A percentile compares a stretch with the other conserved stretches of the same genome.
Evolutionary conservation across 495 filamentous ascomycete species (phyloP).

Genomic region (Letharia lupina): DNA sequence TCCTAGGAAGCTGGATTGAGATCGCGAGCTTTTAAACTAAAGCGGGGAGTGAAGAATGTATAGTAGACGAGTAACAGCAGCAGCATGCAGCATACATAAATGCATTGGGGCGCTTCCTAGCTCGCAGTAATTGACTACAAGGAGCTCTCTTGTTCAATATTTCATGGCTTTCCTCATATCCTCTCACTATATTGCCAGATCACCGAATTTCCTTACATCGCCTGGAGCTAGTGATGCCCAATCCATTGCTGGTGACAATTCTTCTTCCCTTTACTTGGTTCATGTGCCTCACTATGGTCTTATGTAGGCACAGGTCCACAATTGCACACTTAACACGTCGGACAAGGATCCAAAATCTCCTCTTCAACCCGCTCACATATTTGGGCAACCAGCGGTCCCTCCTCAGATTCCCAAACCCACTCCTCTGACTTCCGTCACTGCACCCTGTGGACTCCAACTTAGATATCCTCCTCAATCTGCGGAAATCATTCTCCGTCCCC

Average conservation of each 20-base stretch:
- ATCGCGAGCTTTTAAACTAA: constrained; percentile 54
- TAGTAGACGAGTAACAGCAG: background rate
- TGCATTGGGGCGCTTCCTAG: background rate
- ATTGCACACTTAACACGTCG: background rate
- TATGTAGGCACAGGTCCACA: background rate
- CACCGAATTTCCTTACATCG: background rate
- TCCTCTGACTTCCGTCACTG: too few species aligned
- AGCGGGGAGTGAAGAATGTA: background rate
- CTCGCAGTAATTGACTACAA: background rate
- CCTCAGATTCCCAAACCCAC: too few species aligned
- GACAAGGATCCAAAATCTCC: background rate
- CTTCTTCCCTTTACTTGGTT: too few species aligned
- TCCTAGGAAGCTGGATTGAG: constrained; percentile 79
- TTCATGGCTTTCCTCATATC: background rate
- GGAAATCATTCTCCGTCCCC: too few species aligned
- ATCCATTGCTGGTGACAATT: too few species aligned
- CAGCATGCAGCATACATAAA: background rate
- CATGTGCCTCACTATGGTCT: too few species aligned
- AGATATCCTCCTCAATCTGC: too few species aligned
- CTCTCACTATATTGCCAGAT: background rate
- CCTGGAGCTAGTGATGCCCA: background rate
- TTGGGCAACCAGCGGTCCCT: too few species aligned
- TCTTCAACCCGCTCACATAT: too few species aligned
- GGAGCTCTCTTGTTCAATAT: background rate
- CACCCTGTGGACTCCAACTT: too few species aligned